Conservation (phyloP, 2,329 filamentous ascomycete species). For the Diaporthe aspalathi region DNA sequence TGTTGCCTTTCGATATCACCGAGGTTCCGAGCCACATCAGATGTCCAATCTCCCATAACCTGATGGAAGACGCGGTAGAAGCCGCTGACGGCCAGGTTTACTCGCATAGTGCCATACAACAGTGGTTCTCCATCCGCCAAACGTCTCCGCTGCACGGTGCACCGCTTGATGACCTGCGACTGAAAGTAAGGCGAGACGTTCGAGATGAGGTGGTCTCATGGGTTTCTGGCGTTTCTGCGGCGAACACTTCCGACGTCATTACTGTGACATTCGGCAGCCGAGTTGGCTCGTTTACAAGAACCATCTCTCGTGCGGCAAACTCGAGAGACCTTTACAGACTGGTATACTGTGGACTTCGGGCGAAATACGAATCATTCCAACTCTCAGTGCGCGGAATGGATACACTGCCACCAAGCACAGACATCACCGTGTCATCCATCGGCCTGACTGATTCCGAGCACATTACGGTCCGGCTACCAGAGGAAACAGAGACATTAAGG, state of each 20-base stretch:
- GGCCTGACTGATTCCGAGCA: not conserved
- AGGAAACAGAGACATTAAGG: not conserved
- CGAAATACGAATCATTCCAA: slow-evolving; percentile 5
- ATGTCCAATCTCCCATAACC: slow-evolving; percentile 22
- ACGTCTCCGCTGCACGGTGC: slow-evolving; percentile 15
- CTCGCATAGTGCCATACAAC: slow-evolving; percentile 3
- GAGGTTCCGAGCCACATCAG: slow-evolving; percentile 19
- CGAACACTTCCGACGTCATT: not conserved
- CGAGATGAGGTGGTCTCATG: not conserved
- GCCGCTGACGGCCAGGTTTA: slow-evolving; percentile 15
- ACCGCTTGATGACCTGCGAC: not conserved
- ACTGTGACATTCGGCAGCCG: slow-evolving; percentile 24
- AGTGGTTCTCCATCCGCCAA: slow-evolving; percentile 14
- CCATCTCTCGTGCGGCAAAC: not conserved
- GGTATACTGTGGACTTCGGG: slow-evolving; percentile 21
- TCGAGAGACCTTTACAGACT: slow-evolving; percentile 14
- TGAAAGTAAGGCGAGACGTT: not conserved
- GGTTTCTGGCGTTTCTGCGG: not conserved
- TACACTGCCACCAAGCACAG: not conserved
- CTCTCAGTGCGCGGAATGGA: not conserved
- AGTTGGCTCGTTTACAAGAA: slow-evolving; percentile 12
- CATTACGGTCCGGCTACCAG: slow-evolving; percentile 14
- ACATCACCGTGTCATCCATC: not conserved
- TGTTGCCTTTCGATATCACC: not conserved
- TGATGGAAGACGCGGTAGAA: slow-evolving; percentile 30